Percentiles rank a stretch among this genome's conserved stretches.
Conservation (phyloP, 768 basidiomycete species). For the Suillus tomentosus region DNA sequence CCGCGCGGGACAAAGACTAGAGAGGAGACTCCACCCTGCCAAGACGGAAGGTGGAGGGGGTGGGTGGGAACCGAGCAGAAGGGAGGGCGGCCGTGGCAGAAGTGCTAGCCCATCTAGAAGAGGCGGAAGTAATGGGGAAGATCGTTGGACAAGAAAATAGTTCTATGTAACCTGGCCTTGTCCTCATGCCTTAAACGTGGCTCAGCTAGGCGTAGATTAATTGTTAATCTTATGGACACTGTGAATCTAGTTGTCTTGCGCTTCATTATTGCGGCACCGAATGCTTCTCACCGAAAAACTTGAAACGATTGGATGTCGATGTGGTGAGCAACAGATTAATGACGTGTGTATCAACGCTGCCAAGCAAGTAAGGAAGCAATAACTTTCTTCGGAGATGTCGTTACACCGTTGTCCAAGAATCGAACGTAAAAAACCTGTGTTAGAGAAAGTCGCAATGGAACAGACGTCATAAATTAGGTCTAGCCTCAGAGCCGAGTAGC, state of each 20-base stretch:
- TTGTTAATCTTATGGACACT: slow-evolving; percentile 6
- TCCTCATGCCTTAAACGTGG: neutral
- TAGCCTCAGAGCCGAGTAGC: neutral
- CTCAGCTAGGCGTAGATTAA: slow-evolving; percentile 4
- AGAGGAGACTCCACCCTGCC: slow-evolving; percentile 71
- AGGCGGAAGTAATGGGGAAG: slow-evolving; percentile 69
- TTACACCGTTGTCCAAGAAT: neutral
- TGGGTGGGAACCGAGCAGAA: slow-evolving; percentile 82
- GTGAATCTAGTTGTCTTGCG: neutral
- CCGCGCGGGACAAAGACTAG: slow-evolving; percentile 80
- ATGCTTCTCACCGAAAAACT: neutral
- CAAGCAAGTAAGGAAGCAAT: slow-evolving; percentile 1
- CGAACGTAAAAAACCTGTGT: slow-evolving; percentile 1
- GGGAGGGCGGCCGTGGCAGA: slow-evolving; percentile 63
- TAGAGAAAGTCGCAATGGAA: neutral
- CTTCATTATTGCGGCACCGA: neutral
- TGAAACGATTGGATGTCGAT: neutral
- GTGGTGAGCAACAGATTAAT: neutral
- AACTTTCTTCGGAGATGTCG: too few species aligned
- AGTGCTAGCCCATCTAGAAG: slow-evolving; percentile 73
- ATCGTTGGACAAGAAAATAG: slow-evolving; percentile 72
- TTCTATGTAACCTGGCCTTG: neutral
- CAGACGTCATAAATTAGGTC: too few species aligned
- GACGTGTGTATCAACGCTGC: neutral
- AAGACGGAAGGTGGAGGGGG: slow-evolving; percentile 67